These are phyloP conservation scores for Phytophthora idaei DNA, from an alignment of 352 stramenopile species.

Conservation along the genomic window DNA sequence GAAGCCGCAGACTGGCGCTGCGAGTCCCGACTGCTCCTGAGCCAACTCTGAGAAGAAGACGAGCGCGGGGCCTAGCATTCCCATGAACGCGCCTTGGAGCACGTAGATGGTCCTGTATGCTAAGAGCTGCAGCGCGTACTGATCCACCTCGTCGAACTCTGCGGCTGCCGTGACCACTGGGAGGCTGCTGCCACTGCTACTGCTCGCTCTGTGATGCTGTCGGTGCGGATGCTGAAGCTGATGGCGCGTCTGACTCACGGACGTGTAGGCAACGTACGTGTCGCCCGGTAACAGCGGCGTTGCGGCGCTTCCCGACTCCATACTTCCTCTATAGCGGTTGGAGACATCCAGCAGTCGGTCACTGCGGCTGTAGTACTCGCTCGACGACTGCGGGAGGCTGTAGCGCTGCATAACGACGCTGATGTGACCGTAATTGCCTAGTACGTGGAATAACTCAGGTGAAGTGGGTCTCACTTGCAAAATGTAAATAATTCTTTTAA, in stretches of 20 bases:
- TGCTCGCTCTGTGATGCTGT: conserved; percentile 37
- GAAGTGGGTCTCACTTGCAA: not conserved
- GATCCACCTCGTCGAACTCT: conserved; percentile 43
- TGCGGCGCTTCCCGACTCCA: conserved; percentile 7
- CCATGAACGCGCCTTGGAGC: conserved; percentile 69
- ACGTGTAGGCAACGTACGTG: conserved; percentile 29
- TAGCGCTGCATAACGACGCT: conserved; percentile 31
- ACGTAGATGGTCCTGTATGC: conserved; percentile 75
- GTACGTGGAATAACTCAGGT: conserved; percentile 26
- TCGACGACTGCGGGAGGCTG: conserved; percentile 23
- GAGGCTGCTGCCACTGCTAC: conserved; percentile 31
- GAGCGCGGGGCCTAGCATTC: conserved; percentile 64
- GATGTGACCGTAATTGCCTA: not conserved
- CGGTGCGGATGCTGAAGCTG: conserved; percentile 34
- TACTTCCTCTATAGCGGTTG: conserved; percentile 23
- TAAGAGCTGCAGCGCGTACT: conserved; percentile 67
- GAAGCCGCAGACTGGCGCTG: conserved; percentile 66
- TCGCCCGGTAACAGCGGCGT: conserved; percentile 17
- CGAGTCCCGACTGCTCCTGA: conserved; percentile 38
- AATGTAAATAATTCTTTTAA: conserved; percentile 8
- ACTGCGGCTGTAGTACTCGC: conserved; percentile 26
- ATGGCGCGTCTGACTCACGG: conserved; percentile 26
- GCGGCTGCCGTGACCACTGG: conserved; percentile 19
- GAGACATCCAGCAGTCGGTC: conserved; percentile 18
- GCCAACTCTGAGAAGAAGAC: conserved; percentile 70